These are phyloP conservation scores for Eucalyptus urophylla DNA, from an alignment of 345 rosid species.

Conservation along the genomic window DNA sequence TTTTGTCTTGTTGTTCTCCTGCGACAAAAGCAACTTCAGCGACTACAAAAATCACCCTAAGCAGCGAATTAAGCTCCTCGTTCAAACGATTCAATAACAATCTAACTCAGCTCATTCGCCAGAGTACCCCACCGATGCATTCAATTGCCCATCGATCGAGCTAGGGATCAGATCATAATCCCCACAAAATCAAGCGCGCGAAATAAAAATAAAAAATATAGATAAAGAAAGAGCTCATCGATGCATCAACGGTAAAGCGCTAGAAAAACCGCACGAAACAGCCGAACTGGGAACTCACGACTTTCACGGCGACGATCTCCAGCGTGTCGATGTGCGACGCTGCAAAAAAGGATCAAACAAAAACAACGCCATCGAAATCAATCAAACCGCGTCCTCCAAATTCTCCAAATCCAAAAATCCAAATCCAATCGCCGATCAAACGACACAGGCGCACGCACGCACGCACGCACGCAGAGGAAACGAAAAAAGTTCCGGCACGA, in stretches of 20 bases:
- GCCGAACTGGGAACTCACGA: constrained; percentile 41
- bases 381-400: neutral
- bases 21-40: neutral
- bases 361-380: neutral
- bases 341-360: constrained; percentile 7
- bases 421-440: neutral
- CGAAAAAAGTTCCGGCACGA: neutral
- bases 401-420: neutral
- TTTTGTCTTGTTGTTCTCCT: constrained; percentile 83
- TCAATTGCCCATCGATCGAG: neutral
- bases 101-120: neutral
- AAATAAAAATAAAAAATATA: too few species aligned
- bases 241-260: neutral
- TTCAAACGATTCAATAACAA: neutral
- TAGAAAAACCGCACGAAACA: neutral
- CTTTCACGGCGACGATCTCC: constrained; percentile 91
- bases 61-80: neutral
- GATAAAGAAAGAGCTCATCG: neutral
- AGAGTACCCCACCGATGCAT: neutral
- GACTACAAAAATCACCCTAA: neutral
- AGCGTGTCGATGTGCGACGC: constrained; percentile 85
- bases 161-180: neutral
- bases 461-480: neutral
- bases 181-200: neutral
- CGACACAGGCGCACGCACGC: neutral